Evolutionary conservation across 2,329 filamentous ascomycete species (phyloP).

Genomic region (Fusarium sp.): DNA sequence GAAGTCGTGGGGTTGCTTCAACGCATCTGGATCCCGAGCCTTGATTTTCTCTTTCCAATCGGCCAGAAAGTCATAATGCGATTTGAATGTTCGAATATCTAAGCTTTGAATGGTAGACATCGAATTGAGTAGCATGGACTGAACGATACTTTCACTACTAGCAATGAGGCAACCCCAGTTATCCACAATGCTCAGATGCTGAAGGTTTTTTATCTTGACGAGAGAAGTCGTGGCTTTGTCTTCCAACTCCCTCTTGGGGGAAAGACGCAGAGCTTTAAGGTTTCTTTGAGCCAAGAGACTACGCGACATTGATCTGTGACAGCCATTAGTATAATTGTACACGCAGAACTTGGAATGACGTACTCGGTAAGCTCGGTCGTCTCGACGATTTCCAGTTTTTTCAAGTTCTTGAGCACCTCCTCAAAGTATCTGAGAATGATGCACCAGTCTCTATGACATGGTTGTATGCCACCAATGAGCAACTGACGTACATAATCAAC

Average conservation of each 20-base stretch:
- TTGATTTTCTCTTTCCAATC: neutral
- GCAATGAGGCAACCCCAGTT: neutral
- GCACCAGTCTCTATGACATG: neutral
- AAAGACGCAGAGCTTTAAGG: slow-evolving; percentile 4
- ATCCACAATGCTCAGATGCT: slow-evolving; percentile 8
- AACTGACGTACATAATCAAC: slow-evolving; percentile 16
- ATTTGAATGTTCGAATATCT: neutral
- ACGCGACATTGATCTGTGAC: slow-evolving; percentile 1
- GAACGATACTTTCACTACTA: neutral
- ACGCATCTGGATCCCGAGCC: neutral
- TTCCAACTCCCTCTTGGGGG: fast-evolving
- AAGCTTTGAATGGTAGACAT: neutral
- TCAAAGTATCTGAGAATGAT: neutral
- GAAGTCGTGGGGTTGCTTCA: neutral
- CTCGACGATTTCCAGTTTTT: slow-evolving; percentile 1
- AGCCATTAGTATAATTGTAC: neutral
- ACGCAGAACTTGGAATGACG: fast-evolving
- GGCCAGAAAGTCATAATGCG: fast-evolving
- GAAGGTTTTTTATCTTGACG: neutral
- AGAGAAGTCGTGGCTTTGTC: neutral
- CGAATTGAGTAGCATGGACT: slow-evolving; percentile 17
- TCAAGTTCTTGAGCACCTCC: slow-evolving; percentile 17
- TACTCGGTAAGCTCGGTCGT: neutral
- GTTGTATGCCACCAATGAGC: neutral
- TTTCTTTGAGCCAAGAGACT: neutral